A percentile compares a stretch with the other conserved stretches of the same genome.
Conservation (phyloP, 1,284 basidiomycete genomes). For the Psilocybe mexicana region DNA sequence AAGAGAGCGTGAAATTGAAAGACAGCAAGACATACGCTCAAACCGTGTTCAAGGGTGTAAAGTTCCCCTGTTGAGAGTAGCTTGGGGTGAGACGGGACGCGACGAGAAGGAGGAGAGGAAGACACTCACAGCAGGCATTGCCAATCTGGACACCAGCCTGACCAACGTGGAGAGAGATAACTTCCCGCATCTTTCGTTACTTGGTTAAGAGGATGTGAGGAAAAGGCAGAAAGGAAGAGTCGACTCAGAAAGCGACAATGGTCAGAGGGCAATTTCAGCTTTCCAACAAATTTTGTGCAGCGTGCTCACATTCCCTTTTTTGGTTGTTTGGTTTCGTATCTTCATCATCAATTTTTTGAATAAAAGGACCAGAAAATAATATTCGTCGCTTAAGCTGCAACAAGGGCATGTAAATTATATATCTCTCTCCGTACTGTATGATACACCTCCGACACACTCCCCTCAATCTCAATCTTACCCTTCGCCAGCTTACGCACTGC, state of each 20-base stretch:
- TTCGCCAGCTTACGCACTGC: constrained; percentile 85
- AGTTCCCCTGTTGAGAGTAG: constrained; percentile 77
- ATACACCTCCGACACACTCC: constrained; percentile 85
- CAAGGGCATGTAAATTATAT: constrained; percentile 85
- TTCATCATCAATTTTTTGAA: background rate
- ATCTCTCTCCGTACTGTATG: constrained; percentile 86
- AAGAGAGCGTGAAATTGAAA: constrained; percentile 10
- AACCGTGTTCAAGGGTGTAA: constrained; percentile 96
- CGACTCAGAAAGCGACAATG: constrained; percentile 17
- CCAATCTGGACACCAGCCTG: constrained; percentile 96
- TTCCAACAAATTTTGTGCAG: constrained; percentile 26
- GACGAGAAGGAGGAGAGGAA: background rate
- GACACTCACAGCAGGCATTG: constrained; percentile 82
- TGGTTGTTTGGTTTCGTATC: constrained; percentile 22
- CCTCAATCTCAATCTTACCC: constrained; percentile 86
- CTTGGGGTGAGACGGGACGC: constrained; percentile 9
- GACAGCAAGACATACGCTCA: constrained; percentile 66
- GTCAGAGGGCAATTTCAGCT: constrained; percentile 31
- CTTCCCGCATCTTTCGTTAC: constrained; percentile 71
- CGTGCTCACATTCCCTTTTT: constrained; percentile 26
- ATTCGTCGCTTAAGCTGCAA: constrained; percentile 50
- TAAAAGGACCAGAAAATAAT: constrained; percentile 11
- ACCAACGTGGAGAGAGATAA: constrained; percentile 91
- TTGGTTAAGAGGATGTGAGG: background rate
- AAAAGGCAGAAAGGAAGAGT: constrained; percentile 1